Evolutionary conservation across 1,139 yeast genomes (phyloP).

Genomic region (Suhomyces bribrorum): DNA sequence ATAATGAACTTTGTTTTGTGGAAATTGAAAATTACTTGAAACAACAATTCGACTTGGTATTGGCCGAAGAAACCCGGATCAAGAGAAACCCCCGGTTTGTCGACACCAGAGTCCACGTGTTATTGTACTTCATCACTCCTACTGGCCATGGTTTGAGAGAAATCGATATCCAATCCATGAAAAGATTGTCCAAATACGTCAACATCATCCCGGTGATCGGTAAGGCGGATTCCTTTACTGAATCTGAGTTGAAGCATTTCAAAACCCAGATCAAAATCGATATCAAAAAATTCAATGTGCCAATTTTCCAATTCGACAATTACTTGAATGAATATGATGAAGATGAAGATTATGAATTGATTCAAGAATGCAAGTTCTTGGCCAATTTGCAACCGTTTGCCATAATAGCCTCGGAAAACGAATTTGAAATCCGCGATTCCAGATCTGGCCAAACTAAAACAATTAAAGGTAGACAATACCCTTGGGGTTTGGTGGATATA

Average conservation of each 20-base stretch:
- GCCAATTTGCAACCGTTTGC: conserved; percentile 85
- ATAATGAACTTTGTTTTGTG: conserved; percentile 61
- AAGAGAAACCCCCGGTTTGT: conserved; percentile 82
- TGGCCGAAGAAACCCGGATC: conserved; percentile 88
- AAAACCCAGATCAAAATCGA: conserved; percentile 64
- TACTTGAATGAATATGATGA: conserved; percentile 45
- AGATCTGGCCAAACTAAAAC: conserved; percentile 52
- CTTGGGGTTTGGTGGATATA: conserved; percentile 89
- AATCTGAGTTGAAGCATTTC: conserved; percentile 63
- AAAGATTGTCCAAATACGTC: conserved; percentile 72
- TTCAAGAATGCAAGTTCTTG: conserved; percentile 77
- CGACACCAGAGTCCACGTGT: conserved; percentile 74
- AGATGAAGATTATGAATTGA: conserved; percentile 69
- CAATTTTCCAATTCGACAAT: conserved; percentile 73
- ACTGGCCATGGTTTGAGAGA: conserved; percentile 81
- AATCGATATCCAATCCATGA: conserved; percentile 75
- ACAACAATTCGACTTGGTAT: conserved; percentile 88
- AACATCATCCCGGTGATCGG: conserved; percentile 87
- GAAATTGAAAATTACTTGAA: conserved; percentile 77
- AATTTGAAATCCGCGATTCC: conserved; percentile 52
- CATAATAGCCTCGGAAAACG: conserved; percentile 69
- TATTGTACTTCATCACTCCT: conserved; percentile 70
- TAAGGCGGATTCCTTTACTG: conserved; percentile 85
- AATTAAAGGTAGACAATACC: conserved; percentile 82
- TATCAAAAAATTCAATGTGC: conserved; percentile 73